Evolutionary conservation across 1,139 yeast genomes (phyloP).

Genomic region (Magnusiomyces clavatus): DNA sequence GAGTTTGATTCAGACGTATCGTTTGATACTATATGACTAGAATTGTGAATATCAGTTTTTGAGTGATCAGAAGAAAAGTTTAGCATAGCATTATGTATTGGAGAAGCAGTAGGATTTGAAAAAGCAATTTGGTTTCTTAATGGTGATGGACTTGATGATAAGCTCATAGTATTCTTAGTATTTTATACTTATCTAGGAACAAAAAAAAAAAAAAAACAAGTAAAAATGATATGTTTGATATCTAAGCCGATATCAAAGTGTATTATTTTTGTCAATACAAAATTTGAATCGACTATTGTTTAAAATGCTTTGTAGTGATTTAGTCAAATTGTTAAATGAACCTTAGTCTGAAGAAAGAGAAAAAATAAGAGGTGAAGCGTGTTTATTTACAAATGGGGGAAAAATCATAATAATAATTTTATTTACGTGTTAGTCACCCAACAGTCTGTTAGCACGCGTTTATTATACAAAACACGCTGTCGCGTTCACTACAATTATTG

Average conservation of each 20-base stretch:
- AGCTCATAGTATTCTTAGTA: not conserved
- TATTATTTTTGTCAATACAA: too few relatives aligned
- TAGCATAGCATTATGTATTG: not conserved
- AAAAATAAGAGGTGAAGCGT: not conserved
- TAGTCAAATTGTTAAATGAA: not conserved
- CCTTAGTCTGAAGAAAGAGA: not conserved
- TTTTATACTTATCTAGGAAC: not conserved
- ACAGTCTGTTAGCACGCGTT: too few relatives aligned
- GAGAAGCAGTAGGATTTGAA: not conserved
- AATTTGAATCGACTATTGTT: too few relatives aligned
- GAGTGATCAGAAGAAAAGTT: too few relatives aligned
- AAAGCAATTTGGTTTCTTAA: not conserved
- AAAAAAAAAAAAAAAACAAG: too few relatives aligned
- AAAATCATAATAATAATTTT: slow-evolving; percentile 3
- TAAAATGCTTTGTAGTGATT: not conserved
- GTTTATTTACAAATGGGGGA: not conserved
- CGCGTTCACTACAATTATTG: too few relatives aligned
- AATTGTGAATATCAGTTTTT: too few relatives aligned
- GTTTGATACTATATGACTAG: too few relatives aligned
- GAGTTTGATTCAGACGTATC: too few relatives aligned
- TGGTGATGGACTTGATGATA: slow-evolving; percentile 1
- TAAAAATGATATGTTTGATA: too few relatives aligned
- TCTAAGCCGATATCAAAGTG: too few relatives aligned
- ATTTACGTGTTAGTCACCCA: slow-evolving; percentile 10
- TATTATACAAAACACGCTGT: too few relatives aligned